phyloP scores from a whole-genome alignment of 345 rosid genomes.

The Lepidium africanum region DNA sequence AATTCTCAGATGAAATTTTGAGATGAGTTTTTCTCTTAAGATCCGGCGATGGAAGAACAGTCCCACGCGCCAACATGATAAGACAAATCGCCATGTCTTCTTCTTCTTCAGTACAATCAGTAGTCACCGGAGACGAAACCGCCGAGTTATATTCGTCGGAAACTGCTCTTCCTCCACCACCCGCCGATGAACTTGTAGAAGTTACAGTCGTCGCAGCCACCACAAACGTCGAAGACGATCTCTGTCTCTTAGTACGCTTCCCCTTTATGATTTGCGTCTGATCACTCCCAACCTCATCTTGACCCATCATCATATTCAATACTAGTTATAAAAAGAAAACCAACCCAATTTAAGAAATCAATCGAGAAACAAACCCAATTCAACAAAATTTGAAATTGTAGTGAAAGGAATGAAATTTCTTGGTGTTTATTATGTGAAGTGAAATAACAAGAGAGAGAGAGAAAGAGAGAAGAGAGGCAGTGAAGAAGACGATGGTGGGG shows the following conservation, averaged over 20 bases:
- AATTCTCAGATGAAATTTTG: conserved; percentile 29
- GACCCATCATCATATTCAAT: conserved; percentile 29
- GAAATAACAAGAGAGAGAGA: conserved; percentile 27
- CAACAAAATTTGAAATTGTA: conserved; percentile 9
- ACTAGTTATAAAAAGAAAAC: not conserved
- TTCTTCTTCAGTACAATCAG: conserved; percentile 58
- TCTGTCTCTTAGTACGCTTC: conserved; percentile 76
- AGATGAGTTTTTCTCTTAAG: conserved; percentile 32
- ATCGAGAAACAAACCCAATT: conserved; percentile 9
- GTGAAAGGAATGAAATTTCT: not conserved
- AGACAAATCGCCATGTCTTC: conserved; percentile 91
- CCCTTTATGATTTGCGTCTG: conserved; percentile 44
- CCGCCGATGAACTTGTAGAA: conserved; percentile 50
- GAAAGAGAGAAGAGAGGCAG: conserved; percentile 21
- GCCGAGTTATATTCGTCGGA: conserved; percentile 31
- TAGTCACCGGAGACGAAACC: conserved; percentile 34
- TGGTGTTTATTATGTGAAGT: conserved; percentile 30
- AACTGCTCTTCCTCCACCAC: conserved; percentile 23
- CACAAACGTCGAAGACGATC: conserved; percentile 44
- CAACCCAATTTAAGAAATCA: not conserved
- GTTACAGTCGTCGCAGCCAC: conserved; percentile 14
- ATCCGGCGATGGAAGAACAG: conserved; percentile 16
- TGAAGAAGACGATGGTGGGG: conserved; percentile 35
- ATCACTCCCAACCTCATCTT: conserved; percentile 28
- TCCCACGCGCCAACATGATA: conserved; percentile 68